Conservation (phyloP, 495 filamentous ascomycete species). For the Delitschia confertaspora region DNA sequence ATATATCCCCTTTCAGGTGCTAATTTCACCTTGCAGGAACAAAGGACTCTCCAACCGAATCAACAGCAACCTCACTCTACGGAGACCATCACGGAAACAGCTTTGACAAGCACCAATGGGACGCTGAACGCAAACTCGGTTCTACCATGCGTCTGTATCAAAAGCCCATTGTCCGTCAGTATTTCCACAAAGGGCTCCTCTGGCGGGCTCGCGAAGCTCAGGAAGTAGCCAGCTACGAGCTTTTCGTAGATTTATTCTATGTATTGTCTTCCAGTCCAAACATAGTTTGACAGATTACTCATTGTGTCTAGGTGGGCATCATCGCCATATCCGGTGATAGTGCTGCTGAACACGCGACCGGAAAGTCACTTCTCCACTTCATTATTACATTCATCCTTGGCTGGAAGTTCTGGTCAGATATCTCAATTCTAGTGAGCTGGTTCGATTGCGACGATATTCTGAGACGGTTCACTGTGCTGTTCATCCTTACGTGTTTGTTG, state of each 20-base stretch:
- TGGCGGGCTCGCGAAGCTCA: constrained; percentile 47
- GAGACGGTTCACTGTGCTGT: constrained; percentile 45
- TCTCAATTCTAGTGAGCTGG: constrained; percentile 45
- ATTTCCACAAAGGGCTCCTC: constrained; percentile 52
- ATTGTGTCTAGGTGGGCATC: too few relatives aligned
- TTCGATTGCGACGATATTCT: constrained; percentile 52
- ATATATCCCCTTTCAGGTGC: not conserved
- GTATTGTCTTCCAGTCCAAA: too few relatives aligned
- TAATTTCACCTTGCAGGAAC: constrained; percentile 8
- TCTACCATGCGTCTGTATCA: constrained; percentile 45
- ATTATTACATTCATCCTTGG: constrained; percentile 47
- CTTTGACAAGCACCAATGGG: constrained; percentile 37
- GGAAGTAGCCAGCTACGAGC: constrained; percentile 49
- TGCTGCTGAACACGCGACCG: constrained; percentile 44
- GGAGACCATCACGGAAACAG: constrained; percentile 2
- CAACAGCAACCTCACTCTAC: constrained; percentile 28
- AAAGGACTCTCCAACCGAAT: constrained; percentile 19
- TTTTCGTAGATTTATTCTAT: constrained; percentile 47
- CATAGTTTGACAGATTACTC: too few relatives aligned
- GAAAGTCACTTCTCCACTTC: constrained; percentile 43
- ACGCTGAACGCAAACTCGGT: constrained; percentile 38
- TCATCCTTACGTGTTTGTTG: constrained; percentile 47
- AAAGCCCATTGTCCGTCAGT: constrained; percentile 49
- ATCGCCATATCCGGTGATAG: constrained; percentile 52
- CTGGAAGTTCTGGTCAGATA: constrained; percentile 53